Evolutionary conservation across 2,329 filamentous ascomycete species (phyloP), one percentile per base, ranked within the genome.

Genomic region (Neobulgaria alba): DNA sequence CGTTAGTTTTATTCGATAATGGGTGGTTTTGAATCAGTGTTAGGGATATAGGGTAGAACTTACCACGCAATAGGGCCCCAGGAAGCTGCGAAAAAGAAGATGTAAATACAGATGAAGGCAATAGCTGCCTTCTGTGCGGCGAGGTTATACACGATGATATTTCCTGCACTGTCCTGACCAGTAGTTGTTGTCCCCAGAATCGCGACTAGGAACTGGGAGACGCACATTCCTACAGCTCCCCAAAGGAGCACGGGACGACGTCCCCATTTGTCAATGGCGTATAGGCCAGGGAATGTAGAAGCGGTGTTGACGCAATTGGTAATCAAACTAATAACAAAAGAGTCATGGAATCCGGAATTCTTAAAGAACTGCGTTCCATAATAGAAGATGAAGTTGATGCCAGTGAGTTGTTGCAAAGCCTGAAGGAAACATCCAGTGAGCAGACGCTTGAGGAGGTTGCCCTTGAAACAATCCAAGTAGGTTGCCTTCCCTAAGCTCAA

Each of bases 381-480:
- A 40, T 77, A 77, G 57, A 80, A 73, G 56, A 75, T 75, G 53
- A 75, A 78, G 58, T 77, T 77, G 51, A 73, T 65, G 20, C 66
- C 65, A 7, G 72, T 78, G 29, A 90, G 71, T 57, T 90, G 85
- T 58, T 92, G 85, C 8, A 90, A 73, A 63, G 83, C 80, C 59
- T 90, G 85, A 20, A 89, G 67, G 14, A 73, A 67, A 55, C 81
- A 87, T 30, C 84, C 84, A 7, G 84, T 88, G 30, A 84, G 60
- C 2, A 80, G 77, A 47, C 85, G 77, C 51, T 82, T 82, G 42
- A 79, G 79, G 0, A 85, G 69, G 48, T 79, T 75, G 2, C 78
- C 77, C 16, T 72, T 65, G 47, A 83, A 72, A 30, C 80, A 63
- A 48, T 79, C 75, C 36, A 67, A 70, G 57, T 81, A 82, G 2